Evolutionary conservation across 768 basidiomycete genomes (phyloP).

Genomic region (Russula ochroleuca): DNA sequence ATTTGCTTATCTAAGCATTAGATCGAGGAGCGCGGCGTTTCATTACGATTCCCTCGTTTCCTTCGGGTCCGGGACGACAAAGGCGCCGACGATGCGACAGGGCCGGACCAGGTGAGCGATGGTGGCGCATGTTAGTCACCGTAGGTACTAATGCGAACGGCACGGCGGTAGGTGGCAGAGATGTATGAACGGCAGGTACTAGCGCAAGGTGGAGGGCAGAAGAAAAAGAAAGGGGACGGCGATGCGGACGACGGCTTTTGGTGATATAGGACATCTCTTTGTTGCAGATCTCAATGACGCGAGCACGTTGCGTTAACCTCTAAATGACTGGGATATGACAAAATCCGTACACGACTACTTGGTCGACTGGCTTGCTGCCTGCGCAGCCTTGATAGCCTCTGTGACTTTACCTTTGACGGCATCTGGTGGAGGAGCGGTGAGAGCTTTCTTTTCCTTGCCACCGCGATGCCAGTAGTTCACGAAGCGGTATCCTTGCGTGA

Average conservation of each 20-base stretch:
- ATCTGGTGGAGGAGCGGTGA: conserved; percentile 21
- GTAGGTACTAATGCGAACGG: conserved; percentile 20
- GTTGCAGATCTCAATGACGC: conserved; percentile 7
- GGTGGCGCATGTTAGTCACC: conserved; percentile 1
- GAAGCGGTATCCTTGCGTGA: conserved; percentile 79
- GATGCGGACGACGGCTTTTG: conserved; percentile 75
- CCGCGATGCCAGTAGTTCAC: conserved; percentile 88
- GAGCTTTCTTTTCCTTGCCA: conserved; percentile 65
- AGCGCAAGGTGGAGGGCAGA: conserved; percentile 66
- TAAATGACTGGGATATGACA: conserved; percentile 22
- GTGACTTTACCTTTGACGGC: conserved; percentile 43
- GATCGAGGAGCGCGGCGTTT: conserved; percentile 89
- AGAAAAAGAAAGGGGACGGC: conserved; percentile 61
- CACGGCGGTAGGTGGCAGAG: conserved; percentile 65
- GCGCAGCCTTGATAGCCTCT: conserved; percentile 47
- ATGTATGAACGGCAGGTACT: conserved; percentile 90
- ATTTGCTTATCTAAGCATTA: conserved; percentile 32
- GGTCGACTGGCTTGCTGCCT: conserved; percentile 13
- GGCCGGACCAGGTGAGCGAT: conserved; percentile 75
- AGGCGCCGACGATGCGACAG: conserved; percentile 84
- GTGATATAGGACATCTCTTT: conserved; percentile 37
- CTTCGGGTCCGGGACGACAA: conserved; percentile 93
- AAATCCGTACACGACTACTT: conserved; percentile 20
- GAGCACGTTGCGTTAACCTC: conserved; percentile 10
- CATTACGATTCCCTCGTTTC: conserved; percentile 94